These are phyloP conservation scores for Cicer arietinum DNA, from an alignment of 306 rosid species.

Conservation along the genomic window DNA sequence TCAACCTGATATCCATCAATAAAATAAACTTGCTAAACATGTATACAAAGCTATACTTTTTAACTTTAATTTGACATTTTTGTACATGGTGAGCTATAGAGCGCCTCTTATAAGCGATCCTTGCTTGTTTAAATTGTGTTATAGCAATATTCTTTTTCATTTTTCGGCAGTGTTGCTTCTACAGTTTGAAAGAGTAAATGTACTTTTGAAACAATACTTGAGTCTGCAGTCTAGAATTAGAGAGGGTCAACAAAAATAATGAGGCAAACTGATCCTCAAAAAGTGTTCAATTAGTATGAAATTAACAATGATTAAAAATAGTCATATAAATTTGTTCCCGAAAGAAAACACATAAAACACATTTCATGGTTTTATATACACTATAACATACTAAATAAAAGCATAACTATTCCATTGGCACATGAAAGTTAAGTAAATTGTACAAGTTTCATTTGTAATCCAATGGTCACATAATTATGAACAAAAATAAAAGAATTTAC, in stretches of 20 bases:
- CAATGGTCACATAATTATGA: no score
- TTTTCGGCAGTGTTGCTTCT: constrained; percentile 73
- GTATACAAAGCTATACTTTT: constrained; percentile 31
- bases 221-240: constrained; percentile 64
- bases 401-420: constrained; percentile 1
- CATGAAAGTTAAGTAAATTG: no score
- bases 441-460: no score
- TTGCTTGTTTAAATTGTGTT: constrained; percentile 75
- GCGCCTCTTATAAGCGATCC: constrained; percentile 77
- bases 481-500: no score
- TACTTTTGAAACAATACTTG: constrained; percentile 66
- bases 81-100: constrained; percentile 60
- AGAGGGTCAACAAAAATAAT: constrained; percentile 28
- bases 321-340: background rate
- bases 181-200: constrained; percentile 73
- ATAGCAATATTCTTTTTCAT: constrained; percentile 62
- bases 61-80: constrained; percentile 51
- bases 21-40: constrained; percentile 17
- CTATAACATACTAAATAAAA: background rate
- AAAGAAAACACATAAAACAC: background rate
- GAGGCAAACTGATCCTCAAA: constrained; percentile 4
- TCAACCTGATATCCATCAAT: constrained; percentile 49
- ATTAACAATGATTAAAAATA: constrained; percentile 9
- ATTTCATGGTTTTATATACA: constrained; percentile 12
- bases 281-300: constrained; percentile 12